Evolutionary conservation across 352 stramenopile species (phyloP), one percentile per base, ranked within the genome.

Genomic region (Phytophthora capsici): DNA sequence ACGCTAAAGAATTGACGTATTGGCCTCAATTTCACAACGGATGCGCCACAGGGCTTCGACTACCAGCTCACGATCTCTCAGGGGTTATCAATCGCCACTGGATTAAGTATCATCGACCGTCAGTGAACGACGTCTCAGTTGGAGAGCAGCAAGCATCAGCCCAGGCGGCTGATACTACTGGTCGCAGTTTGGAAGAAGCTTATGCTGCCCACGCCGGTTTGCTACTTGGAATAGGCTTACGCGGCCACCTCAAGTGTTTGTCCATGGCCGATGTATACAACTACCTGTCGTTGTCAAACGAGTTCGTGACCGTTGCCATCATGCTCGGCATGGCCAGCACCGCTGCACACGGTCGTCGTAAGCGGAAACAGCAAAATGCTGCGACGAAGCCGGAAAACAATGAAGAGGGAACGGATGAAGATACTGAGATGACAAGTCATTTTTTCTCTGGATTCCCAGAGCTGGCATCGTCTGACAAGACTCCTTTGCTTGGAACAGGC

Each of bases 11-110:
- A 37, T 75, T 98, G 44, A 97, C 87, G 7, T 82, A 98, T 54
- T 99, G 98, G 97, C 95, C 97, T 22, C 93, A 99, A 64, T 99
- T 99, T 77, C 97, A 99, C 73, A 99, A 99, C 68, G 98, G 97
- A 20, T 98, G 98, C 34, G 97, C 97, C 5, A 96, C 95, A n/a
- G 96, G 93, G 5, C 79, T 99, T 20, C 82, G 94, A 5, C 80
- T 99, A 12, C 77, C 85, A 47, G 66, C 70, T 0, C 66, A 73
- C 19, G 82, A 93, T 68, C 57, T 91, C n/a, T 87, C 80, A 22
- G 77, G 69, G 19, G 82, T 92, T 14, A 94, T 99, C 16, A 99
- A 95, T 43, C 83, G 97, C 14, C 98, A 98, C 40, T 99, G 97
- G 97, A 98, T 99, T 58, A 96, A 98, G 45, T 99, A 98, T 68